Evolutionary conservation across 2,329 filamentous ascomycete genomes (phyloP), one percentile per base, ranked within the genome.

Genomic region (Pyricularia grisea): DNA sequence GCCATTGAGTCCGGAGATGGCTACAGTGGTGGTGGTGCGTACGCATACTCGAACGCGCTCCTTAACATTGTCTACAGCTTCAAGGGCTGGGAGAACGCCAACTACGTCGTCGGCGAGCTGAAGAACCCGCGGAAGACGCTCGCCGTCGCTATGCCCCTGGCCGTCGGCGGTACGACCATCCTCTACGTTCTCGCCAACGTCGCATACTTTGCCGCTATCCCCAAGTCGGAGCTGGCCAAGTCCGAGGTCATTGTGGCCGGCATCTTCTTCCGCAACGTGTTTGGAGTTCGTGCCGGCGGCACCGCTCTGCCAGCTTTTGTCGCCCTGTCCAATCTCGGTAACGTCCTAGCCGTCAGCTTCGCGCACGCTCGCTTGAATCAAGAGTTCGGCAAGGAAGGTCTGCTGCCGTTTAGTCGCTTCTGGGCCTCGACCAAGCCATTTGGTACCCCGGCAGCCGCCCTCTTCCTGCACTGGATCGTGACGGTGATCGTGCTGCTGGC

Each of bases 341-440:
- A 89, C 67, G 85, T 90, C 0, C 77, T 90, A 10, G 85, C 85
- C 25, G 83, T 88, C 65, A 87, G 86, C 86, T 89, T 89, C 72
- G 82, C 85, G 0, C 85, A 88, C 68, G 79, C 86, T 0, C 81
- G 87, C 0, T 73, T 89, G 11, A 88, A 87, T 72, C 87, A 89
- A 71, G 89, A 92, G 75, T 80, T 92, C 64, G 90, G 87, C 0
- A 90, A 90, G 73, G 90, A 92, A 73, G 89, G 89, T 0, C 79
- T 92, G 5, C 74, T 92, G 17, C 90, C 90, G 0, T 90, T 84
- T 68, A 87, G 86, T 70, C 81, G 82, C 2, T 85, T 92, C 75
- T 92, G 87, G 87, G 89, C 89, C 0, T 90, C 88, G 3, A 89
- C 88, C 74, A 86, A 84, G 77, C 90, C 90, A 0, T 90, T 88